These are phyloP conservation scores for Tolypocladium sp. DNA, from an alignment of 2,329 filamentous ascomycete genomes.

Conservation along the genomic window DNA sequence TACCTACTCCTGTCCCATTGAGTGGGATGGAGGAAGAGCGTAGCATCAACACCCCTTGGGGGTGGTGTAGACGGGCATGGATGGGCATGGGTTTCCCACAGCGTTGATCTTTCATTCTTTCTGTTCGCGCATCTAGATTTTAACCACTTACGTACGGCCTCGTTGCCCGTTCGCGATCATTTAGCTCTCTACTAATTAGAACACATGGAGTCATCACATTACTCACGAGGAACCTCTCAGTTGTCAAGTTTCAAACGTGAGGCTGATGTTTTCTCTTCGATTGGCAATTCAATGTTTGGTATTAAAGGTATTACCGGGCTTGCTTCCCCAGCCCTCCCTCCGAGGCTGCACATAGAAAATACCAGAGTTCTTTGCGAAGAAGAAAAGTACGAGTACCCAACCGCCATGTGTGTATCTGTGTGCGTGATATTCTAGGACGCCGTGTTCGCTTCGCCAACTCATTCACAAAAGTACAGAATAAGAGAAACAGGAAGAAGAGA, in stretches of 20 bases:
- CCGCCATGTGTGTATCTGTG: background rate
- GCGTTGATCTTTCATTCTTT: background rate
- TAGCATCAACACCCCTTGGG: background rate
- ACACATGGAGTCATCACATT: background rate
- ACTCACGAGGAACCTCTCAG: background rate
- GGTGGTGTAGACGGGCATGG: background rate
- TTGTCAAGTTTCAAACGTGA: background rate
- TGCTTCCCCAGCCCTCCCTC: background rate
- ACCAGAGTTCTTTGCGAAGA: background rate
- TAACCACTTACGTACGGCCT: background rate
- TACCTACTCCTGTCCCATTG: background rate
- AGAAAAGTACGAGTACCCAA: background rate
- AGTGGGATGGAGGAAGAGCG: background rate
- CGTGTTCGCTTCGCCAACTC: constrained; percentile 3
- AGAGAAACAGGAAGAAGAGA: background rate
- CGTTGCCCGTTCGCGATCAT: background rate
- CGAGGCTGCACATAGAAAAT: background rate
- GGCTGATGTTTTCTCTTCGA: background rate
- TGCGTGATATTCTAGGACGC: constrained; percentile 1
- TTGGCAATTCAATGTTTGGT: background rate
- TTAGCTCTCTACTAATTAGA: background rate
- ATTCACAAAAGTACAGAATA: background rate
- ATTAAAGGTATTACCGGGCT: background rate
- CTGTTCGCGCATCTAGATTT: background rate
- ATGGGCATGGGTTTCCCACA: background rate